Conservation (phyloP, 345 rosid genomes). For the Corchorus olitorius region DNA sequence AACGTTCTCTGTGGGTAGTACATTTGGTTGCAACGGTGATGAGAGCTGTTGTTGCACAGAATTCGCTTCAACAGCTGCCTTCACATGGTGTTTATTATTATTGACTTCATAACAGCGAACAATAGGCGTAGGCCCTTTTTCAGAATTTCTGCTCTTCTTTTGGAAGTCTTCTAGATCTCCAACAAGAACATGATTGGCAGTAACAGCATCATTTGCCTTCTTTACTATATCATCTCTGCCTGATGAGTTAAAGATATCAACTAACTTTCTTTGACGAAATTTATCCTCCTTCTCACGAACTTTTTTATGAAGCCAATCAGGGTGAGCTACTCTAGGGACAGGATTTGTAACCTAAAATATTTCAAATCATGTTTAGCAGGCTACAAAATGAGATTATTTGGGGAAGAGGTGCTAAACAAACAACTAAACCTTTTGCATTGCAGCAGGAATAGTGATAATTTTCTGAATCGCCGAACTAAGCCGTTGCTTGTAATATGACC, state of each 20-base stretch:
- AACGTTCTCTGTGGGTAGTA: constrained; percentile 42
- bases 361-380: constrained; percentile 26
- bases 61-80: constrained; percentile 28
- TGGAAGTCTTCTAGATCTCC: constrained; percentile 85
- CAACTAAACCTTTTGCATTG: constrained; percentile 90
- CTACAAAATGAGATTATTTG: constrained; percentile 15
- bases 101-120: constrained; percentile 56
- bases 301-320: constrained; percentile 97
- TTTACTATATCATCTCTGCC: constrained; percentile 38
- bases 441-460: constrained; percentile 95
- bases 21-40: constrained; percentile 31
- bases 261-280: constrained; percentile 82
- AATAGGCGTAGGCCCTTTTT: constrained; percentile 64
- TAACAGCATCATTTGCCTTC: constrained; percentile 23
- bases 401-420: constrained; percentile 20
- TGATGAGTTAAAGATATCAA: constrained; percentile 56
- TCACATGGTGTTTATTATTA: constrained; percentile 36
- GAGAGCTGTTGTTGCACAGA: constrained; percentile 33
- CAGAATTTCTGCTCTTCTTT: constrained; percentile 43
- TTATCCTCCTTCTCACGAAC: constrained; percentile 92
- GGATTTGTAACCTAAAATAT: constrained; percentile 81
- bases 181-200: constrained; percentile 30
- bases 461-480: constrained; percentile 93
- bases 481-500: constrained; percentile 95
- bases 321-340: constrained; percentile 94